Evolutionary conservation across 2,329 filamentous ascomycete genomes (phyloP), one percentile per base, ranked within the genome.

Genomic region (Pseudonectria buxi): DNA sequence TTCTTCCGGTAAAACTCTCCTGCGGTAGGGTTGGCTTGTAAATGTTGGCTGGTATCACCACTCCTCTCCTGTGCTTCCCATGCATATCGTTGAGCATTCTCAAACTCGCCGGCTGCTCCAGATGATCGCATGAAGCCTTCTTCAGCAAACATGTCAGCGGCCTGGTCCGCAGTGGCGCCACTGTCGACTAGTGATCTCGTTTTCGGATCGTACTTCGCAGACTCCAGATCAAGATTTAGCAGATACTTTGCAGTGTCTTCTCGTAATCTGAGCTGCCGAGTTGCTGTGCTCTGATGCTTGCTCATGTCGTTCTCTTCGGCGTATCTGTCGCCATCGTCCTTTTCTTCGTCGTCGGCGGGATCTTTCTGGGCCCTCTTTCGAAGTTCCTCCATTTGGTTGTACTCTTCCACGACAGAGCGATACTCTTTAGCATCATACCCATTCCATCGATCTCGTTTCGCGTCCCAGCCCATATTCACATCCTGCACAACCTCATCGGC

Each of bases 241-340:
- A 98, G 71, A 57, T 98, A 98, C 55, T 95, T 96, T 14, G 92
- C 92, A 1, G 92, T 98, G 59, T 98, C 92, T 65, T 98, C 92
- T 59, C 92, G 78, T 58, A 98, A 79, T 44, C 92, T 79, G 38
- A 98, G 71, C 56, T 96, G 94, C 39, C 88, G 76, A 2, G 92
- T 95, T 6, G 87, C 85, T 14, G 88, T 95, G 49, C 83, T 83
- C 60, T 95, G 88, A 53, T 95, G 83, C 44, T 89, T 80, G 45
- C 89, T 90, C 87, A 98, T 95, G 58, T 96, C 90, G 16, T 86
- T 90, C 59, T 95, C 90, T 55, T 94, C 92, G 26, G 90, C 88
- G 57, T 96, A 96, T 41, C 81, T 84, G 49, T 81, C 81, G 15
- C 76, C 79, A 16, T 74, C 72, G 39, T 78, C 71, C 10, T 67